A percentile compares a stretch with the other conserved stretches of the same genome.
Evolutionary conservation across 768 basidiomycete species (phyloP).

Genomic region (Phylloporus sp.): DNA sequence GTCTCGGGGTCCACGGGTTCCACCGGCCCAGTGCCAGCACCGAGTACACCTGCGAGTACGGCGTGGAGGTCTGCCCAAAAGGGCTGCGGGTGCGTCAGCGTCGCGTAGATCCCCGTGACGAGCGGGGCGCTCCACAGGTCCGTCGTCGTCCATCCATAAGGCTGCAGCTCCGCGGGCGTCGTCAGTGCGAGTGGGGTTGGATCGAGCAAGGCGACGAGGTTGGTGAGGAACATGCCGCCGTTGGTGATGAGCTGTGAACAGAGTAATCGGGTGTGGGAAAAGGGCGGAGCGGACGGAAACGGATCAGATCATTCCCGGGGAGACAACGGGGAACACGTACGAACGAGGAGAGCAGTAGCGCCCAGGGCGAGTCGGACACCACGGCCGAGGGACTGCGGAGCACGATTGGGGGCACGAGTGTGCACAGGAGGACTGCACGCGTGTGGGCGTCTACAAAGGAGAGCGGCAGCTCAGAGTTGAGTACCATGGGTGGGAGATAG

Average conservation of each 20-base stretch:
- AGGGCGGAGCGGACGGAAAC: too few relatives aligned
- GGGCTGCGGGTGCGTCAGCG: constrained; percentile 83
- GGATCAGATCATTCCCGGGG: background rate
- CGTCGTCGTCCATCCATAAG: constrained; percentile 81
- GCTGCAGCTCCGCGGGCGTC: constrained; percentile 75
- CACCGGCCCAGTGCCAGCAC: constrained; percentile 38
- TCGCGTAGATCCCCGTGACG: constrained; percentile 73
- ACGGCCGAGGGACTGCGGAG: constrained; percentile 44
- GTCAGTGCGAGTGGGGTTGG: constrained; percentile 64
- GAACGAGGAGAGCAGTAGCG: constrained; percentile 68
- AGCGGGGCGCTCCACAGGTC: constrained; percentile 86
- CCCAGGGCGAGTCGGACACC: constrained; percentile 69
- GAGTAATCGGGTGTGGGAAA: background rate
- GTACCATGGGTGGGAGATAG: constrained; percentile 38
- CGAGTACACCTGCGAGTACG: constrained; percentile 45
- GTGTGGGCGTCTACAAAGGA: constrained; percentile 74
- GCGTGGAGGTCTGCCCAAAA: constrained; percentile 67
- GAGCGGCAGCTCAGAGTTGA: constrained; percentile 65
- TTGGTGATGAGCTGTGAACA: constrained; percentile 60
- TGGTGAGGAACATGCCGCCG: constrained; percentile 76
- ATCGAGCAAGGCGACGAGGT: constrained; percentile 70
- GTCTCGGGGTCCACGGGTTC: constrained; percentile 61
- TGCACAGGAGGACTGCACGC: constrained; percentile 75
- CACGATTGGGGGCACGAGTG: constrained; percentile 69
- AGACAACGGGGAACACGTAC: constrained; percentile 39